Evolutionary conservation across 495 filamentous ascomycete species (phyloP), one percentile per base, ranked within the genome.

Genomic region (Pseudotulostoma volvatum): DNA sequence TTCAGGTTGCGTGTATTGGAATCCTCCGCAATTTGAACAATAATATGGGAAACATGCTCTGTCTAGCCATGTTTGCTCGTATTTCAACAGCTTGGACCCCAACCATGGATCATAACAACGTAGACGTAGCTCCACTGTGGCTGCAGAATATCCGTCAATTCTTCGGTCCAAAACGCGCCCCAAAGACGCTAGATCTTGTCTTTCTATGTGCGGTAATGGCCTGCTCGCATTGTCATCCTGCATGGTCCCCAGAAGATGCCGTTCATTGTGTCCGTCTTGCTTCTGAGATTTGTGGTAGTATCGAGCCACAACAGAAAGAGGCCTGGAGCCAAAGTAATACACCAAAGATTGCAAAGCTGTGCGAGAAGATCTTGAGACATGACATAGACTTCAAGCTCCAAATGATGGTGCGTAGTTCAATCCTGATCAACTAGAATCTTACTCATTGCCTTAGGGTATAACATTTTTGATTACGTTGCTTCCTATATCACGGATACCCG

Each of bases 151-250:
- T 66, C 34, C 53, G 47, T 9, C 52, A 71, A 34, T 69, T 71
- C 40, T 72, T 73, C 31, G 62, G 60, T 3, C 45, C 59, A 1
- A 69, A 66, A 37, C 54, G 60, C 7, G 67, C 60, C 1, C 35
- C 55, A 7, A 77, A 76, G 40, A 77, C 68, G 1, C 45, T 76
- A 9, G 64, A 75, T 39, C 50, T 77, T 25, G 60, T 71, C 3
- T 61, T 70, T 1, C 47, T 74, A 34, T 62, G 61, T 15, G 67
- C 66, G 7, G 66, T 74, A 15, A 59, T 63, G 39, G 65, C 66
- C 7, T 74, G 67, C 41, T 72, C 67, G 9, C 52, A 59, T 18
- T 64, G 52, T 31, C 57, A 51, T 35, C 53, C 44, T 15, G 43
- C 47, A 11, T 36, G 68, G 5, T 55, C 57, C 2, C 36, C 54